Base-by-base conservation (phyloP, 2,329 filamentous ascomycete genomes). In the Phialophora tarda region DNA sequence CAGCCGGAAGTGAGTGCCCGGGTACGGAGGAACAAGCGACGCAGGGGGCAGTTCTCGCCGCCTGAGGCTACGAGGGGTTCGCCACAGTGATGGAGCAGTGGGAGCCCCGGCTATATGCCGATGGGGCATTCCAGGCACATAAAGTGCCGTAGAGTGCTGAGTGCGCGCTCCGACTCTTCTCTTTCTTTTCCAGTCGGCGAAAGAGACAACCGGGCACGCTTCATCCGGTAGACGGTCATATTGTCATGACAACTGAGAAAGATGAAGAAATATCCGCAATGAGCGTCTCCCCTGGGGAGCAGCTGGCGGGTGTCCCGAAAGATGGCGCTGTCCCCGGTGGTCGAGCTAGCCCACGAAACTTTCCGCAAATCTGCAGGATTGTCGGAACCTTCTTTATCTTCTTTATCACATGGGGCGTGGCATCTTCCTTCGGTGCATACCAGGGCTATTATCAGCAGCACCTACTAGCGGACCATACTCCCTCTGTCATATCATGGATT, bases 341-440 rank as follows among this genome's bases (percentile, higher is more conserved):
- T n/a, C 58, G 48, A 21, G n/a, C n/a, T 7, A 21, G 30, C 12
- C 41, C n/a, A 34, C 50, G 60, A 54, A 34, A 62, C 34, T 56
- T 21, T 79, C 85, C 70, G 91, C 91, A 64, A 97, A 93, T 91
- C 83, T 91, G 10, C 92, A 96, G 38, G 91, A 23, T 97, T 4
- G 79, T 94, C 11, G 93, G 93, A 28, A 88, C 89, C 26, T 97
- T 93, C 82, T 86, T 89, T 72, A 89, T 89, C 26, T 67, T 67
- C 62, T 69, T 71, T 62, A 69, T 67, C 59, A 62, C 68, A 4
- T 71, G 69, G 69, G 69, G 69, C 12, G 66, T 71, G 12, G 62
- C 73, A 58, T 55, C 73, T 63, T 71, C 72, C 5, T 74, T 71
- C 48, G 70, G 74, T 1, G 69, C 71, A 1, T 75, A 75, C 32